Evolutionary conservation across 768 basidiomycete genomes (phyloP), one percentile per base, ranked within the genome.

Genomic region (Collybia mongolica): DNA sequence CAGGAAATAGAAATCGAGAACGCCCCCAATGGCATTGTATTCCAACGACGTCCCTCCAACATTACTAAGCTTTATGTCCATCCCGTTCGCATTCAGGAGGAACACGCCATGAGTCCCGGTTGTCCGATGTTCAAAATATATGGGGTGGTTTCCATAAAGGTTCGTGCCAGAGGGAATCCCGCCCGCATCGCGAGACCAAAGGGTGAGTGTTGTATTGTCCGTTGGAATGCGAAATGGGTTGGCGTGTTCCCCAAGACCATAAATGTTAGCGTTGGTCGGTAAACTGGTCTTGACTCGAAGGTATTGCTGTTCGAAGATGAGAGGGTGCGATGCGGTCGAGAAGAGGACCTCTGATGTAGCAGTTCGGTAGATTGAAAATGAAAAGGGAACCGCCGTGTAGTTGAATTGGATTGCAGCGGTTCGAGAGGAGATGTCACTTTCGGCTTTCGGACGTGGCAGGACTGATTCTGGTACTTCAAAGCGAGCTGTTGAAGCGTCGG

Each of bases 251-350:
- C 89, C 88, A 8, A 90, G 73, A 2, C 90, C 90, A 60, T 88
- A 90, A 47, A 90, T 77, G 64, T 90, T 89, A 20, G 88, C 78
- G 37, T 77, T 64, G 2, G 63, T 46, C 0, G 86, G 83, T 0
- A 91, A 64, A 39, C 60, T 63, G 15, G 86, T 86, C 61, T 86
- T 84, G 54, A 91, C 68, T 46, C 87, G 84, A 12, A 91, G 72
- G 61, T 86, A 91, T 64, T 90, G 88, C 1, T 84, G 79, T 56
- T 89, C 86, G 58, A 86, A 90, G 54, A 93, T 81, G 64, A 89
- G 65, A 0, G 86, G 72, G 56, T 83, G 75, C 8, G 73, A 71
- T 1, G 72, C 72, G 2, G 84, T 86, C 14, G 81, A 77, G 69
- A 86, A 88, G 15, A 88, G 69, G 2, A 80, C 70, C 57, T 86